These are phyloP conservation scores for Trichoderma simmonsii DNA, from an alignment of 2,329 filamentous ascomycete genomes.

Conservation along the genomic window DNA sequence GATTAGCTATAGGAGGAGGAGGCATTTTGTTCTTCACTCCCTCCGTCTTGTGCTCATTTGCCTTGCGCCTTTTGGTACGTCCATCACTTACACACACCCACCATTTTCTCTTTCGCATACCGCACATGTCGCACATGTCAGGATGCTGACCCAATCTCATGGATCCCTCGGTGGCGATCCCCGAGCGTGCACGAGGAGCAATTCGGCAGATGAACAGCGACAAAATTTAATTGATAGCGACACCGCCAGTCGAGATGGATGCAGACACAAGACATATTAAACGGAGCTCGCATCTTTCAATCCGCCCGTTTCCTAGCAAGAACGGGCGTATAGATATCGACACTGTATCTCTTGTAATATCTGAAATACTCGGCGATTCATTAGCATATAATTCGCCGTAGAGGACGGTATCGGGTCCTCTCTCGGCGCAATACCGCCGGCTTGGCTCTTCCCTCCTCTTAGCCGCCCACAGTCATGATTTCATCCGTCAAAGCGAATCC, in stretches of 20 bases:
- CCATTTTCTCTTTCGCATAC: not conserved
- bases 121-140: constrained; percentile 15
- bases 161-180: not conserved
- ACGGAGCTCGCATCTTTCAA: not conserved
- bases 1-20: not conserved
- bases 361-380: not conserved
- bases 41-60: not conserved
- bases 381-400: not conserved
- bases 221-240: not conserved
- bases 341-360: not conserved
- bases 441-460: not conserved
- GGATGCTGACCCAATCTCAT: constrained; percentile 6
- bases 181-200: not conserved
- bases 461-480: not conserved
- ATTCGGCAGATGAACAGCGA: not conserved
- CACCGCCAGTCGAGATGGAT: constrained; percentile 7
- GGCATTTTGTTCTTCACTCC: not conserved
- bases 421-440: constrained; percentile 14
- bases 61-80: not conserved
- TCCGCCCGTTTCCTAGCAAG: not conserved
- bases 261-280: not conserved
- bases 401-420: not conserved
- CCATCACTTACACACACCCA: not conserved
- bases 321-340: not conserved
- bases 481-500: not conserved